These are phyloP conservation scores for Trichothecium sympodiale DNA, from an alignment of 2,329 filamentous ascomycete species.

Conservation along the genomic window DNA sequence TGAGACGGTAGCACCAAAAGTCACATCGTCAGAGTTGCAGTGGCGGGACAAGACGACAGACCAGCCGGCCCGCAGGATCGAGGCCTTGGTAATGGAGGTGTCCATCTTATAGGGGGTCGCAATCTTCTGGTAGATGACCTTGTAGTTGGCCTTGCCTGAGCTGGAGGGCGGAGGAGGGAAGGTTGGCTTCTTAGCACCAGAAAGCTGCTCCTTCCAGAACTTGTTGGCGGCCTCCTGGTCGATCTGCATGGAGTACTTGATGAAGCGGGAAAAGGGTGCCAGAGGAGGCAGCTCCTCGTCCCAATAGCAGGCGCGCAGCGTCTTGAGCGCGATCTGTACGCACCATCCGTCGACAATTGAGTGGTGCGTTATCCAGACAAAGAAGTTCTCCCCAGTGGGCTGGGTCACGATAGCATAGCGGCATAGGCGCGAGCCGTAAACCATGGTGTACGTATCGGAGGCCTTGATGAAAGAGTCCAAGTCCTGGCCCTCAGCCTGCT, in stretches of 20 bases:
- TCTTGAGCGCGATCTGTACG: background rate
- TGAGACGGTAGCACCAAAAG: background rate
- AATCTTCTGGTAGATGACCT: background rate
- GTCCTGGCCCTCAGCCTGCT: background rate
- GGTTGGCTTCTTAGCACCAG: constrained; percentile 3
- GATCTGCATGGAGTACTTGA: constrained; percentile 26
- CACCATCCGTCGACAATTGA: constrained; percentile 9
- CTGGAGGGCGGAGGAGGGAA: constrained; percentile 4
- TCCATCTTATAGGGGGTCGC: background rate
- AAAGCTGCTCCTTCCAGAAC: constrained; percentile 2
- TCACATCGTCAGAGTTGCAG: no score
- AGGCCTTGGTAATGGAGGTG: constrained; percentile 3
- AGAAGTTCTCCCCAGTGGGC: background rate
- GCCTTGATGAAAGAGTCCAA: background rate
- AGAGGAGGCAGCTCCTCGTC: background rate
- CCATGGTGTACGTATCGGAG: constrained; percentile 7
- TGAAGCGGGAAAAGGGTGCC: constrained; percentile 25
- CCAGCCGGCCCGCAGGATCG: constrained; percentile 12
- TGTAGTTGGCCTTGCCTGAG: background rate
- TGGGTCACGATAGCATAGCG: background rate
- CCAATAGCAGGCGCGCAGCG: background rate
- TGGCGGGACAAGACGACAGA: constrained; percentile 11
- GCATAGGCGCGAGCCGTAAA: background rate
- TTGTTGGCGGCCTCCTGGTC: constrained; percentile 1
- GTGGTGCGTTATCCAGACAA: constrained; percentile 9